Conservation (phyloP, 139 green algal species). For the Monoraphidium neglectum region DNA sequence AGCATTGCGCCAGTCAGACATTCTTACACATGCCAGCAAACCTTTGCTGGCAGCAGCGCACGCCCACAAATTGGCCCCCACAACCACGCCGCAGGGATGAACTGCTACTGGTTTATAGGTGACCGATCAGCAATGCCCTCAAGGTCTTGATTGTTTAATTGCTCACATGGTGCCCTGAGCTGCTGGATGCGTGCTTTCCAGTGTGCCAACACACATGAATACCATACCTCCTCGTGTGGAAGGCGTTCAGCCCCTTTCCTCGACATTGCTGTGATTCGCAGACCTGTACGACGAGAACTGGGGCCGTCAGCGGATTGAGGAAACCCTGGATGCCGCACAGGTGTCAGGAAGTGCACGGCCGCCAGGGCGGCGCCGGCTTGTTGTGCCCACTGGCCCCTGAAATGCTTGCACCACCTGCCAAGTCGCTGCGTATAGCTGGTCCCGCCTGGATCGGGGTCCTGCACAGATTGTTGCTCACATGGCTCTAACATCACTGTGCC, state of each 20-base stretch:
- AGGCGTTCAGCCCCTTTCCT: too few species aligned
- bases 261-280: too few species aligned
- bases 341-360: background rate
- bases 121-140: background rate
- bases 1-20: background rate
- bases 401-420: background rate
- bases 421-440: background rate
- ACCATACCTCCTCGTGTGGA: constrained; percentile 8
- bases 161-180: background rate
- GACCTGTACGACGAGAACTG: constrained; percentile 14
- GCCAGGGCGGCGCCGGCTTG: background rate
- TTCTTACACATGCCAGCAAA: constrained; percentile 16
- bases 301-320: constrained; percentile 5
- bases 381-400: background rate
- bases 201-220: background rate
- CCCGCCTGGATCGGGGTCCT: background rate
- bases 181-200: background rate
- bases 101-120: constrained; percentile 22
- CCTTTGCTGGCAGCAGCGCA: constrained; percentile 10
- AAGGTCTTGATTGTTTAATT: too few species aligned
- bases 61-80: too few species aligned
- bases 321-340: constrained; percentile 15
- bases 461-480: background rate
- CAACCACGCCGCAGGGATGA: too few species aligned
- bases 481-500: background rate